Evolutionary conservation across 2,329 filamentous ascomycete genomes (phyloP), one percentile per base, ranked within the genome.

Genomic region (Cadophora luteo-olivacea): DNA sequence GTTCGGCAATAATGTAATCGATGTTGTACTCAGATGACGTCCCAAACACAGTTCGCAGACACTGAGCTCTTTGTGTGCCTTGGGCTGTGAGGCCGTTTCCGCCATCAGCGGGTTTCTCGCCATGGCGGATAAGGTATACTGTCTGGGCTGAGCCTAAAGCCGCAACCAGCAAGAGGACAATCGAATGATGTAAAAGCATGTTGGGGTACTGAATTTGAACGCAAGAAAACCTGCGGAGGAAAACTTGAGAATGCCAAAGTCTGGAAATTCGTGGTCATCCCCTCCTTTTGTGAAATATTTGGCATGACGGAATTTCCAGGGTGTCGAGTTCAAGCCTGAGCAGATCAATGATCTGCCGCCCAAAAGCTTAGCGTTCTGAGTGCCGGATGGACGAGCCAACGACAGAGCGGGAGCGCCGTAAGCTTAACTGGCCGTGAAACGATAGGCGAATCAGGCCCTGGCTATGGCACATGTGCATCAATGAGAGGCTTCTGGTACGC

Each of bases 81-180:
- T 83, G 73, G 0, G 81, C 72, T 66, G 77, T 86, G 57, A 90
- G 79, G 1, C 86, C 87, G 67, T 82, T 78, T 41, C 80, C 79
- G 19, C 82, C 81, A 48, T 81, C 77, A 0, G 74, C 67, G 2
- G 87, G 87, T 77, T 90, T 90, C 77, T 90, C 88, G 68, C 87
- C 88, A 71, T 90, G 88, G 22, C 87, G 85, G 75, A 90, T 90
- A 9, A 90, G 78, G 75, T 88, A 90, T 38, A 90, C 84, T 0
- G 84, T 89, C 32, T 71, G 65, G 36, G 71, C 58, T 7, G 70
- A 68, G 16, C 57, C 63, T 4, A 64, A 8, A n/a, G 65, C 45
- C n/a, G 62, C 51, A 6, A 54, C 54, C 7, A 72, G 45, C 16
- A 61, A n/a, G 1, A 65, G 24, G 16, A 63, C 5, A 45, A 64